Conservation (phyloP, 2,329 filamentous ascomycete genomes). For the Xenosphaeropsis pyriputrescens region DNA sequence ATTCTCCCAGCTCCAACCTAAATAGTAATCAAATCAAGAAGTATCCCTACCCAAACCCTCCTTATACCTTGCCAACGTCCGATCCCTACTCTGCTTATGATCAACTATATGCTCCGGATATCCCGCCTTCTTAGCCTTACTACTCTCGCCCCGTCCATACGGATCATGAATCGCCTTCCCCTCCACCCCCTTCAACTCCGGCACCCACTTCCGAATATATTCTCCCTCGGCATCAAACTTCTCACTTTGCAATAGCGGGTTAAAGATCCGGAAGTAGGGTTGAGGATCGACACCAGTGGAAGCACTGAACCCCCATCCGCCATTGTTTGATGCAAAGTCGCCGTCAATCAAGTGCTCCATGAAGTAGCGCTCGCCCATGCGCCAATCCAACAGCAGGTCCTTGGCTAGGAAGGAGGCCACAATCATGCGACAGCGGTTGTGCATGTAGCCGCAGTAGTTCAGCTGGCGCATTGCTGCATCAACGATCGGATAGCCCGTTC, state of each 20-base stretch:
- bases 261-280: conserved; percentile 86
- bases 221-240: conserved; percentile 68
- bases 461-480: conserved; percentile 80
- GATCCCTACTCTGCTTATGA: conserved; percentile 54
- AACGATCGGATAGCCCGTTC: conserved; percentile 69
- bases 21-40: conserved; percentile 26
- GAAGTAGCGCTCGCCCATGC: conserved; percentile 67
- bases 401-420: conserved; percentile 70
- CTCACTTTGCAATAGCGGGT: conserved; percentile 71
- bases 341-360: conserved; percentile 47
- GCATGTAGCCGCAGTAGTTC: conserved; percentile 57
- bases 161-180: conserved; percentile 70
- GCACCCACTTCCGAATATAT: conserved; percentile 74
- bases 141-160: conserved; percentile 45
- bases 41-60: conserved; percentile 36
- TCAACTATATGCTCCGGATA: conserved; percentile 67
- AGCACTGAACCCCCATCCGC: conserved; percentile 30
- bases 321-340: conserved; percentile 19
- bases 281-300: conserved; percentile 69
- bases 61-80: conserved; percentile 58
- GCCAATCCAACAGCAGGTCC: conserved; percentile 71
- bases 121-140: conserved; percentile 44
- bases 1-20: conserved; percentile 44
- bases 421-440: conserved; percentile 76
- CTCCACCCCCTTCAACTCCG: conserved; percentile 50